Percentiles rank a stretch among this genome's conserved stretches.
These are phyloP conservation scores for Gracilaria gracilis DNA, from an alignment of 23 red algal species.

Conservation along the genomic window DNA sequence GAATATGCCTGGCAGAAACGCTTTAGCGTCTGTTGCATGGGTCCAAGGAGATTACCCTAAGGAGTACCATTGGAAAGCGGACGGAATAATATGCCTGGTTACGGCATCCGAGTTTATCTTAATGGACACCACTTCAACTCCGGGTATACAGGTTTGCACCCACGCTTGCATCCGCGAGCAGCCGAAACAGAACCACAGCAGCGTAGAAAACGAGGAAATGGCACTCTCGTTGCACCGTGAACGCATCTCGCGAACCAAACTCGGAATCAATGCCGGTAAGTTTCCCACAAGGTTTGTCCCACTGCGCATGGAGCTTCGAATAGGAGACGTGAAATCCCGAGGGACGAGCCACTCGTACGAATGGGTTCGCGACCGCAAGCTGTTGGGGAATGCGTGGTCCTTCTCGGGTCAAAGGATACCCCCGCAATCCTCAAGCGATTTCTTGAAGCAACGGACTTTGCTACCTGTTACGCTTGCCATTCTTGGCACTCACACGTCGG, in stretches of 20 bases:
- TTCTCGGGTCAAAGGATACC: not conserved
- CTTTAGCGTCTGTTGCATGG: slow-evolving; percentile 1
- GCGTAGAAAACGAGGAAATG: not conserved
- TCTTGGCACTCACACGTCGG: slow-evolving; percentile 21
- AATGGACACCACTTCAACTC: not conserved
- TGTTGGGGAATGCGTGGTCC: not conserved
- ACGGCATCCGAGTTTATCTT: not conserved
- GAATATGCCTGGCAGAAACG: not conserved
- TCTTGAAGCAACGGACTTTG: not conserved
- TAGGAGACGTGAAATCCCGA: not conserved
- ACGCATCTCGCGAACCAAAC: not conserved
- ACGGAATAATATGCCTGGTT: slow-evolving; percentile 1
- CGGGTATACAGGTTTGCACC: not conserved
- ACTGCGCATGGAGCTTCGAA: not conserved
- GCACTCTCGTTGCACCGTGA: not conserved
- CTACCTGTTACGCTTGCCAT: not conserved
- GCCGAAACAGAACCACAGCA: not conserved
- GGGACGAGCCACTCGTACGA: not conserved
- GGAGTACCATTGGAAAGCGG: not conserved
- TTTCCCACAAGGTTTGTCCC: not conserved
- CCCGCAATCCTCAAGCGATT: not conserved
- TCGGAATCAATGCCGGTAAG: not conserved
- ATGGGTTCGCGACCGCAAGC: not conserved
- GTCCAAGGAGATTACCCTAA: not conserved
- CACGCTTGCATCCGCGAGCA: not conserved